Conservation (phyloP, 2,329 filamentous ascomycete species). For the Chaetomium globosum region DNA sequence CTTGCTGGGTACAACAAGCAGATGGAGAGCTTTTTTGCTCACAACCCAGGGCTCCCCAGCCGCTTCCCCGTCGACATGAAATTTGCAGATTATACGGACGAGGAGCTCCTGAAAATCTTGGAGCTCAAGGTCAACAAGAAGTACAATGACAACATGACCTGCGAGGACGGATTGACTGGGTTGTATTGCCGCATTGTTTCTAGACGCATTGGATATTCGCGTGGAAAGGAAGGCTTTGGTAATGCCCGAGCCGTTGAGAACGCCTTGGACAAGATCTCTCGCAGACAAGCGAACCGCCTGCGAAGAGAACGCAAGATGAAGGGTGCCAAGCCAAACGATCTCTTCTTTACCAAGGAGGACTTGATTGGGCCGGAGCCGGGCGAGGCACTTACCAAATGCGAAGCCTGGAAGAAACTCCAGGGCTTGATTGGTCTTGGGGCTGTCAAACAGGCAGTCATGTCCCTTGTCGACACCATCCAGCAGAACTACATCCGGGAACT, state of each 20-base stretch:
- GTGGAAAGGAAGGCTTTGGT: conserved; percentile 69
- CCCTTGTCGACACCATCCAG: conserved; percentile 62
- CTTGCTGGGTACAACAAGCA: conserved; percentile 72
- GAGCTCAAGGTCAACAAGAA: conserved; percentile 55
- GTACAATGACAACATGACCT: conserved; percentile 58
- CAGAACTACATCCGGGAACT: conserved; percentile 70
- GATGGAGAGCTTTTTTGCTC: conserved; percentile 76
- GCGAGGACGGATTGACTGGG: conserved; percentile 61
- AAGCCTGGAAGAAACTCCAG: conserved; percentile 62
- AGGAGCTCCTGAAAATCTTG: conserved; percentile 66
- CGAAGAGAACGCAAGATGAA: conserved; percentile 47
- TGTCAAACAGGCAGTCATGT: conserved; percentile 64
- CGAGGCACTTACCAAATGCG: conserved; percentile 52
- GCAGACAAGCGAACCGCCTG: conserved; percentile 63
- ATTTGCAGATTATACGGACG: conserved; percentile 70
- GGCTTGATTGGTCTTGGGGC: conserved; percentile 59
- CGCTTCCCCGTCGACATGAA: conserved; percentile 67
- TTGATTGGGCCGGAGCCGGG: conserved; percentile 70
- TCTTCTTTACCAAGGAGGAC: conserved; percentile 66
- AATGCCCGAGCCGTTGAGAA: conserved; percentile 74
- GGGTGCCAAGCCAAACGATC: conserved; percentile 54
- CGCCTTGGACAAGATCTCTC: conserved; percentile 53
- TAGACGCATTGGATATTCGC: conserved; percentile 61
- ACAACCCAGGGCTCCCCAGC: conserved; percentile 72
- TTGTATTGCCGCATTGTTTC: conserved; percentile 66